Base-by-base conservation (phyloP, 73 alveolate species). In the Paramecium tetraurelia region DNA sequence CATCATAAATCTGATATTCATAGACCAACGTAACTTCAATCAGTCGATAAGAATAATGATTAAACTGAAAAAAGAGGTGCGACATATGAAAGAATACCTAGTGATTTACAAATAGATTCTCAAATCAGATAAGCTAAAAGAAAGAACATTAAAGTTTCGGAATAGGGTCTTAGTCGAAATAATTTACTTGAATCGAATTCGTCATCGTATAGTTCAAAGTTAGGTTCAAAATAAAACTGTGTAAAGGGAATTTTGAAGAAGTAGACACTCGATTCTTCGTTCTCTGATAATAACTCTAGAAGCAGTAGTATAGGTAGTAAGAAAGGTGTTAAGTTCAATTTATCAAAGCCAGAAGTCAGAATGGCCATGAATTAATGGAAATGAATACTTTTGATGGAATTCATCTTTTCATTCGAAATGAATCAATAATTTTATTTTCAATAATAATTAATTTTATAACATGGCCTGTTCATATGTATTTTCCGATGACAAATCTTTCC, bases 391-490 rank as follows among this genome's bases (percentile, higher is more conserved):
- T 53, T 53, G 69, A 53, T 53, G 12, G 69, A 53, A 48, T 53
- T 53, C 69, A 53, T 53, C 31, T 53, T 53, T 53, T 53, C 20
- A 53, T 53, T 53, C 69, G 18, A 53, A 53, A 53, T 53, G 69
- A 18, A 53, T 53, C 31, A 53, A 18, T 53, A 53, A 53, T 53
- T 53, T 53, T 50, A 50, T 53, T 53, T 7, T 53, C 14, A 3
- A 27, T 9, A 27, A 63, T 29, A 63, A 29, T 63, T 29, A 12
- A 27, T 63, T 63, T 29, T 31, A 31, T 63, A 63, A 0, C 2
- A 80, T 80, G 90, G 70, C 90, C 1, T 80, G 90, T 20, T 80
- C 76, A n/a, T 80, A 80, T 41, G 46, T 41, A 12, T 18, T 44
- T 48, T 22, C 46, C 0, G 75, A 80, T 80, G 90, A 40, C 44